Conservation (phyloP, 164 flowering plant species). For the Santalum album region DNA sequence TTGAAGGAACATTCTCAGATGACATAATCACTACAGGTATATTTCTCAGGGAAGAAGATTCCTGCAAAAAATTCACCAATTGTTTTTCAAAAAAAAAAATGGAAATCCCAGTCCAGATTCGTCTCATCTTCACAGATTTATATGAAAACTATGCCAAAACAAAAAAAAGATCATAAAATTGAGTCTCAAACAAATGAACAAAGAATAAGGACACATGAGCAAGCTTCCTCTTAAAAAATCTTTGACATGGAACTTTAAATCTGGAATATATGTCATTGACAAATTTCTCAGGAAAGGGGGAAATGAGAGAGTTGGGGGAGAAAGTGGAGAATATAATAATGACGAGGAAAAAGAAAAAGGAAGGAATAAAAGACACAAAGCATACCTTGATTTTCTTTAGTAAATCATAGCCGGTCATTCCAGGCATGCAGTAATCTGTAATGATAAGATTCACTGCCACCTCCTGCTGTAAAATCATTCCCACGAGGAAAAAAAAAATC, state of each 20-base stretch:
- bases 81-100: too few species aligned
- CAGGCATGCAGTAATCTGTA: slow-evolving; percentile 72
- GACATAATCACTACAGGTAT: slow-evolving; percentile 97
- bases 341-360: slow-evolving; percentile 4
- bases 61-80: slow-evolving; percentile 54
- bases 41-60: slow-evolving; percentile 61
- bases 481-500: slow-evolving; percentile 3
- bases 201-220: too few species aligned
- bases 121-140: too few species aligned
- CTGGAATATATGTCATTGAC: neutral
- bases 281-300: neutral
- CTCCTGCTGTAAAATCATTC: slow-evolving; percentile 22
- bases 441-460: slow-evolving; percentile 57
- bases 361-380: slow-evolving; percentile 9
- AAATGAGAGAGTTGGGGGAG: neutral
- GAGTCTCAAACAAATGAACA: too few species aligned
- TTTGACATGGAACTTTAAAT: neutral
- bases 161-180: too few species aligned
- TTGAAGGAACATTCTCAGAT: slow-evolving; percentile 85
- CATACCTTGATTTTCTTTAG: slow-evolving; percentile 60
- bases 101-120: too few species aligned
- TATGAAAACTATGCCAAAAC: neutral
- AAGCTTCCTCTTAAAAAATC: neutral
- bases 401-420: slow-evolving; percentile 73
- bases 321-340: slow-evolving; percentile 4